phyloP scores from a whole-genome alignment of 2,329 filamentous ascomycete species.

The Pseudocercospora macadamiae region DNA sequence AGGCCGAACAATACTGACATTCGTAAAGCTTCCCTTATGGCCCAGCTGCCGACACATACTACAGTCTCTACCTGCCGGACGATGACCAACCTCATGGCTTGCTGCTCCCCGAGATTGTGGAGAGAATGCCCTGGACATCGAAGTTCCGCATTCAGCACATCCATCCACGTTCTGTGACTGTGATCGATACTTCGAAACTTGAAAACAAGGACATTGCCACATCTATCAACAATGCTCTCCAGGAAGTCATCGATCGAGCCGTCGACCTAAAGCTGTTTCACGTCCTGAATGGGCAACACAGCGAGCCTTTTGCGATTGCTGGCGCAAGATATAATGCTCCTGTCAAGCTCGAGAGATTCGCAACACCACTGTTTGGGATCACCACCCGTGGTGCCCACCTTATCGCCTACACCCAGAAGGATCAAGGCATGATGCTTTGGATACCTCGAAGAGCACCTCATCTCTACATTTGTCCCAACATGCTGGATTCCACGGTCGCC shows the following conservation, averaged over 20 bases:
- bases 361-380: conserved; percentile 71
- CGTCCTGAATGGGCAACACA: conserved; percentile 73
- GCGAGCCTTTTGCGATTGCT: conserved; percentile 78
- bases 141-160: conserved; percentile 57
- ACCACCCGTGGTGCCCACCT: conserved; percentile 79
- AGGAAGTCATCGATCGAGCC: conserved; percentile 63
- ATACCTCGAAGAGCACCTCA: conserved; percentile 71
- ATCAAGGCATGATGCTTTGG: conserved; percentile 73
- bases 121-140: conserved; percentile 55
- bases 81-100: conserved; percentile 65
- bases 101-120: conserved; percentile 63
- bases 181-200: conserved; percentile 49
- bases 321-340: conserved; percentile 60
- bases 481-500: conserved; percentile 92
- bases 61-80: conserved; percentile 67
- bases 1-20: neutral
- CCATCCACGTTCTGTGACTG: conserved; percentile 24
- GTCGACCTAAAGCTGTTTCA: conserved; percentile 62
- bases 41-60: conserved; percentile 51
- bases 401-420: conserved; percentile 65
- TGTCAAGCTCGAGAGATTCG: conserved; percentile 74
- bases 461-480: conserved; percentile 83
- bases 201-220: conserved; percentile 65
- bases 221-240: conserved; percentile 58
- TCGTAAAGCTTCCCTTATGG: conserved; percentile 47